Evolutionary conservation across 164 flowering plant species (phyloP), one percentile per base, ranked within the genome.

Genomic region (Nelumbo lutea): DNA sequence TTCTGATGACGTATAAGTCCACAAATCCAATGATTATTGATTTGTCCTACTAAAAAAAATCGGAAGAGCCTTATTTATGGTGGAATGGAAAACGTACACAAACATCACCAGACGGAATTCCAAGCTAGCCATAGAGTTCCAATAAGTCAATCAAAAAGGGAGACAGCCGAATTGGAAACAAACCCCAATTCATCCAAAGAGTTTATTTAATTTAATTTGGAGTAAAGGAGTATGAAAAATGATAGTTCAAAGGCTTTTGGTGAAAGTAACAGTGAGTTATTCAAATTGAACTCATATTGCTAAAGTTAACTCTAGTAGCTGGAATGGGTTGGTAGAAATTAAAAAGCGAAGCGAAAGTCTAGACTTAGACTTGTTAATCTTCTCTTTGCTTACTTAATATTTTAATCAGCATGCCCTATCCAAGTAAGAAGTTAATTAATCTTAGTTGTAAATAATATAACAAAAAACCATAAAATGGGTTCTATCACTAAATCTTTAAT

Each of bases 21-120:
- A 67, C 76, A 69, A 69, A 66, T 56, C 78, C 59, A 76, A 68
- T 76, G 75, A 58, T 73, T 59, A 69, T 68, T 69, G 72, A 42
- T n/a, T 62, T 56, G n/a, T 6, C 48, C 3, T 68, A 48, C 42
- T 8, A 27, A 15, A 10, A 13, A 46, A n/a, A 27, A 27, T 27
- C 27, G 63, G n/a, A 53, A 53, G 14, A 13, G 14, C 57, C 14
- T 46, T 4, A 46, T 46, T 53, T 53, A 11, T 53, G 57, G n/a
- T 53, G 63, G 39, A 27, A 45, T 65, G 40, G 11, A 38, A 58
- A 14, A 53, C n/a, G 15, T 10, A 15, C 53, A 45, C 70, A 9
- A 66, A 41, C 8, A 51, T 50, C 67, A 65, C 47, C 67, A 1
- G 46, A 8, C 39, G n/a, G 15, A 27, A 27, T 27, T 27, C 27